Evolutionary conservation across 768 basidiomycete genomes (phyloP).

Genomic region (Termitomyces sp.): DNA sequence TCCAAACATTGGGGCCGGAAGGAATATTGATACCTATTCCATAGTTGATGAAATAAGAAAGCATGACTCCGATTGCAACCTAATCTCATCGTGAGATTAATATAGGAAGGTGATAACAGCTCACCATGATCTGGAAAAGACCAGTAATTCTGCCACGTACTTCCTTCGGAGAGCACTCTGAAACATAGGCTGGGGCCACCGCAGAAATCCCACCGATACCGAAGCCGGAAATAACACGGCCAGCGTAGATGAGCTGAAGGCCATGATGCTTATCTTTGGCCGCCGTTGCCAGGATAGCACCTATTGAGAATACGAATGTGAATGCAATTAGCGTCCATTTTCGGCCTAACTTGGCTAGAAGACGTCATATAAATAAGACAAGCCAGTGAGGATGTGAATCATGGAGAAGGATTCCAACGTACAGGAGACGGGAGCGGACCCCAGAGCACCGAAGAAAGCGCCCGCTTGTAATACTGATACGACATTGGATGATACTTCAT

Average conservation of each 20-base stretch:
- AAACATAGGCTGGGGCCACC: slow-evolving; percentile 83
- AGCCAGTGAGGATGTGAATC: background rate
- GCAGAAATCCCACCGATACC: slow-evolving; percentile 80
- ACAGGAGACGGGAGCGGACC: slow-evolving; percentile 68
- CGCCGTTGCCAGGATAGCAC: slow-evolving; percentile 70
- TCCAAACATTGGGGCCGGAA: slow-evolving; percentile 50
- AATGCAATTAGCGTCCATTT: slow-evolving; percentile 57
- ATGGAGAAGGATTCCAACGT: slow-evolving; percentile 13
- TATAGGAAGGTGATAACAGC: background rate
- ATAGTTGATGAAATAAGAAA: slow-evolving; percentile 76
- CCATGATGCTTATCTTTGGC: slow-evolving; percentile 48
- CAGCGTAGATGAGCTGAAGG: slow-evolving; percentile 68
- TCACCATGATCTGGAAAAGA: slow-evolving; percentile 78
- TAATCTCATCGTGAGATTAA: slow-evolving; percentile 8
- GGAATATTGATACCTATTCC: slow-evolving; percentile 53
- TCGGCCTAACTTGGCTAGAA: slow-evolving; percentile 57
- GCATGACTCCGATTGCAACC: slow-evolving; percentile 77
- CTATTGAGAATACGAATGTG: slow-evolving; percentile 58
- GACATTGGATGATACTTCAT: slow-evolving; percentile 71
- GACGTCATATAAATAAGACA: background rate
- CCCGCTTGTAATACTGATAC: slow-evolving; percentile 86
- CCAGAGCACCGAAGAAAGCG: slow-evolving; percentile 83
- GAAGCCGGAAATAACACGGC: slow-evolving; percentile 73
- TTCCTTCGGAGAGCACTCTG: slow-evolving; percentile 83
- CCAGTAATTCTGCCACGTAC: slow-evolving; percentile 85